These are phyloP conservation scores for Vachellia pachyceras DNA, from an alignment of 306 rosid genomes.

Conservation along the genomic window DNA sequence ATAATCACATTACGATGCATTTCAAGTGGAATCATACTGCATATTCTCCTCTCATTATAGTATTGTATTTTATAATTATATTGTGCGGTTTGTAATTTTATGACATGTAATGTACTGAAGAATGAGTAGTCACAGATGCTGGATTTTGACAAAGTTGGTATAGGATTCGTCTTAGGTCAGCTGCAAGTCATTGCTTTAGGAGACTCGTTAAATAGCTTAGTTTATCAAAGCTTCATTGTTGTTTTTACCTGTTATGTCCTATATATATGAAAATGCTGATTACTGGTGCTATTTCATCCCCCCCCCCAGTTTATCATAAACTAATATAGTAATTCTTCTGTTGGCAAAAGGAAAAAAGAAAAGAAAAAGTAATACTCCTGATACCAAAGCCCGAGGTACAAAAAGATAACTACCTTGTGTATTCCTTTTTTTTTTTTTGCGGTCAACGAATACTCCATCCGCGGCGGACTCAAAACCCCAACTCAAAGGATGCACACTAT, in stretches of 20 bases:
- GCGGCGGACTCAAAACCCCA: too few species aligned
- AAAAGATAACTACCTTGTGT: too few species aligned
- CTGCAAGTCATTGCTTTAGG: constrained; percentile 31
- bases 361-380: too few species aligned
- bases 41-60: constrained; percentile 7
- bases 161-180: constrained; percentile 39
- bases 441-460: too few species aligned
- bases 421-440: too few species aligned
- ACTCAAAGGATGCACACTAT: too few species aligned
- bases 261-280: background rate
- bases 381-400: too few species aligned
- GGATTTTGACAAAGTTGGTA: constrained; percentile 45
- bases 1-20: constrained; percentile 30
- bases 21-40: constrained; percentile 14
- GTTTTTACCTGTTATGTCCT: background rate
- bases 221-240: background rate
- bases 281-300: too few species aligned
- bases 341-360: too few species aligned
- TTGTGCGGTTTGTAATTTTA: constrained; percentile 55
- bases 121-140: constrained; percentile 46
- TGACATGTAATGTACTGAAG: constrained; percentile 50
- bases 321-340: too few species aligned
- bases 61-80: constrained; percentile 5
- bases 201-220: background rate
- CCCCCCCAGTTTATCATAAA: too few species aligned